A percentile compares a stretch with the other conserved stretches of the same genome.
phyloP scores from a whole-genome alignment of 2,329 filamentous ascomycete species.

The Stachybotrys echinatus region DNA sequence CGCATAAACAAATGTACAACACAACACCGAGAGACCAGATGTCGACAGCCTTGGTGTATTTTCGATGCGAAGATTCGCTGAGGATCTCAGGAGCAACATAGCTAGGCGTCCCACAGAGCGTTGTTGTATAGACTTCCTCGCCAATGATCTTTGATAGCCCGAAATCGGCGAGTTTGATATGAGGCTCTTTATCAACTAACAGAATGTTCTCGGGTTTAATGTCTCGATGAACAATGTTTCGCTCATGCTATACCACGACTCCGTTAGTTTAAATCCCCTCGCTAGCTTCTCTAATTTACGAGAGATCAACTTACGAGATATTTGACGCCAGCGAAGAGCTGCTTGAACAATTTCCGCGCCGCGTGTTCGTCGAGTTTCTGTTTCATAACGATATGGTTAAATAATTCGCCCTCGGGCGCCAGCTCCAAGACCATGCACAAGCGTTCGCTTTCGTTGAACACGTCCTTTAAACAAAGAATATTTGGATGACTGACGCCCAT shows the following conservation, averaged over 20 bases:
- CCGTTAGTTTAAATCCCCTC: no score
- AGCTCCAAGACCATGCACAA: slow-evolving; percentile 87
- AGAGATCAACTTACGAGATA: slow-evolving; percentile 69
- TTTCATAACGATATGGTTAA: slow-evolving; percentile 91
- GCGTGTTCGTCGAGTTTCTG: slow-evolving; percentile 82
- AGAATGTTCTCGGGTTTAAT: slow-evolving; percentile 98
- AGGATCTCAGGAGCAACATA: slow-evolving; percentile 97
- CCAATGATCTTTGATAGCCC: slow-evolving; percentile 97
- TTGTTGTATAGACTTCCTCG: slow-evolving; percentile 96
- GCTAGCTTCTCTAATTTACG: no score
- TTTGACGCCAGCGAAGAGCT: slow-evolving; percentile 90
- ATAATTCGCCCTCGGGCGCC: slow-evolving; percentile 87
- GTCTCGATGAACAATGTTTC: slow-evolving; percentile 94
- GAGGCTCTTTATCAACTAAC: slow-evolving; percentile 75
- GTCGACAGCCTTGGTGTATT: slow-evolving; percentile 93
- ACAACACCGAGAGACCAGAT: slow-evolving; percentile 98
- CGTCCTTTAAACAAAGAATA: no score
- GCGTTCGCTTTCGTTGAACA: no score
- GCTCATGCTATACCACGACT: slow-evolving; percentile 67
- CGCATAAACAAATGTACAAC: slow-evolving; percentile 93
- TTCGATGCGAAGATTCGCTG: slow-evolving; percentile 71
- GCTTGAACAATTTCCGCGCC: slow-evolving; percentile 79
- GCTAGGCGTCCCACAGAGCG: slow-evolving; percentile 91
- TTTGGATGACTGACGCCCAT: no score
- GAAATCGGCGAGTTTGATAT: slow-evolving; percentile 92